A percentile compares a stretch with the other conserved stretches of the same genome.
Conservation (phyloP, 2,329 filamentous ascomycete genomes). For the Exophiala spinifera region DNA sequence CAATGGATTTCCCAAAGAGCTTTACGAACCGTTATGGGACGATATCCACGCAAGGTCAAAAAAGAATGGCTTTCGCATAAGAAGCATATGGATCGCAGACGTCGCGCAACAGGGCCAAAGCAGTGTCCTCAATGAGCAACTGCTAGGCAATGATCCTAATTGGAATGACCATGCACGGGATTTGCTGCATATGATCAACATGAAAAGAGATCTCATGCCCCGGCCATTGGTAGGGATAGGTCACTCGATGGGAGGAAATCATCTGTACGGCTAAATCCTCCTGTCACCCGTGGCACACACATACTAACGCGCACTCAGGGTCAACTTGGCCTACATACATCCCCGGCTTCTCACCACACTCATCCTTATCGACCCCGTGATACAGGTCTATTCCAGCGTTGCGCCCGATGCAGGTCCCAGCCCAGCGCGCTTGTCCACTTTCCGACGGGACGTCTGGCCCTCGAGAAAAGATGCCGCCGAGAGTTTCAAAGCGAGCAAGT, state of each 20-base stretch:
- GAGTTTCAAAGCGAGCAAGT: constrained; percentile 65
- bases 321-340: constrained; percentile 55
- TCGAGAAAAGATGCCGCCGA: constrained; percentile 66
- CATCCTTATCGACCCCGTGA: constrained; percentile 65
- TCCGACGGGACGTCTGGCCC: constrained; percentile 78
- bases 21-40: constrained; percentile 84
- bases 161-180: constrained; percentile 80
- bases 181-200: constrained; percentile 56
- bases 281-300: not conserved
- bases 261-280: constrained; percentile 43
- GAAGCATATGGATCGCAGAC: constrained; percentile 79
- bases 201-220: constrained; percentile 35
- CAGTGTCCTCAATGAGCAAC: constrained; percentile 66
- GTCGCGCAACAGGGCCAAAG: constrained; percentile 73
- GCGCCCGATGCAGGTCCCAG: constrained; percentile 11
- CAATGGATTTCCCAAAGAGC: constrained; percentile 57
- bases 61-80: constrained; percentile 59
- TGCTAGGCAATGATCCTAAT: constrained; percentile 72
- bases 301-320: constrained; percentile 29
- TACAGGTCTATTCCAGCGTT: constrained; percentile 42
- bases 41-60: constrained; percentile 61
- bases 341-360: constrained; percentile 71
- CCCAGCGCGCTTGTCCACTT: constrained; percentile 68
- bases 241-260: constrained; percentile 75
- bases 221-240: constrained; percentile 74